Evolutionary conservation across 176 grass and related monocot genomes (phyloP), one percentile per base, ranked within the genome.

Genomic region (Otatea glauca): DNA sequence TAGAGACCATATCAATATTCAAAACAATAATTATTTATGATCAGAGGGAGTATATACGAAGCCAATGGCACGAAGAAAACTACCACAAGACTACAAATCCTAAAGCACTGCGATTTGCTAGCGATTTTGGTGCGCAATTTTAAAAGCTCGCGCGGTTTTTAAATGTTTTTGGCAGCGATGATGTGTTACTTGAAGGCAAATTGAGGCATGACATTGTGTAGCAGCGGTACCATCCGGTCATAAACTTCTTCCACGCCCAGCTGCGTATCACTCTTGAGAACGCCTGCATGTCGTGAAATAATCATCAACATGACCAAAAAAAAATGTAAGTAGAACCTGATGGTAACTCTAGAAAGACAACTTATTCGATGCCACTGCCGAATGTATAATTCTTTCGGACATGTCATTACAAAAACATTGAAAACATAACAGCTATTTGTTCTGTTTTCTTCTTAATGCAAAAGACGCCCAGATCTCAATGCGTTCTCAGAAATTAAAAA

Each of bases 201-300:
- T 6, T 55, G 1, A 21, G 18, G 53, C 53, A 21, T 56, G 51
- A 54, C 51, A 54, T 54, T 20, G 43, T 29, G 23, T 72, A 48
- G 42, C 43, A 48, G 5, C 20, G 27, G 78, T 76, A 94, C 88
- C 88, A 94, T 91, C 92, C 86, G n/a, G 89, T 89, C 89, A 94
- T 89, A 17, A 91, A 94, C 54, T 94, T 94, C 81, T 94, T 94
- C 86, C 85, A 91, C 17, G 78, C 89, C 89, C 89, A 94, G 75
- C 92, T 86, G 14, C 92, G 82, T 35, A 94, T 89, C 83, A 91
- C 84, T 55, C 88, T 87, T 13, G 89, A 91, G 13, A 90, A 88
- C 14, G 79, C 92, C 92, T 94, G 68, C 76, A 80, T 13, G 54
- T 5, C 35, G 41, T 14, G 12, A 7, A 75, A 51, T 23, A 74